Evolutionary conservation across 2,329 filamentous ascomycete species (phyloP).

Genomic region (Aspergillus sp.): DNA sequence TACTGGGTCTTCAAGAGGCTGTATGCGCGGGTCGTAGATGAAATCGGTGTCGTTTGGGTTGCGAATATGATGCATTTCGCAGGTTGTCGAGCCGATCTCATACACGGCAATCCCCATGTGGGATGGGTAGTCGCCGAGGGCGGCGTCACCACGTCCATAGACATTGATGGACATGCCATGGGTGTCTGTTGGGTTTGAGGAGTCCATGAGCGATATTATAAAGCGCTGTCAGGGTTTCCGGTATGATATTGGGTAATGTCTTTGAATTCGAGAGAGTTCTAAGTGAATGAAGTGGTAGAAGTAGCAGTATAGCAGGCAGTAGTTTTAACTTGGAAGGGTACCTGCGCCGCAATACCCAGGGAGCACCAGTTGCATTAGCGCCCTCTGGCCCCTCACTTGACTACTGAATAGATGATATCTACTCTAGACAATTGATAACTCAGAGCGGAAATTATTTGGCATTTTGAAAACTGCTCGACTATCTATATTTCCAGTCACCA

Average conservation of each 20-base stretch:
- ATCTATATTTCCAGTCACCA: too few species aligned
- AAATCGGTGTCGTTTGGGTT: slow-evolving; percentile 17
- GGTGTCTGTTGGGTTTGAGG: background rate
- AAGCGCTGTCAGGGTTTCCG: slow-evolving; percentile 1
- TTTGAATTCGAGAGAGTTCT: slow-evolving; percentile 4
- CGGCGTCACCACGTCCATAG: slow-evolving; percentile 22
- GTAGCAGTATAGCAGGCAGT: too few species aligned
- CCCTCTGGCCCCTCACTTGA: too few species aligned
- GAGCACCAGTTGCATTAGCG: too few species aligned
- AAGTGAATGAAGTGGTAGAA: too few species aligned
- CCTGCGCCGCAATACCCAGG: too few species aligned
- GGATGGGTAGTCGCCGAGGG: slow-evolving; percentile 20
- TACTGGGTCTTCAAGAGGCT: slow-evolving; percentile 20
- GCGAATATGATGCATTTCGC: slow-evolving; percentile 24
- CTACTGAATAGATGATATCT: too few species aligned
- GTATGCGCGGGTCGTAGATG: slow-evolving; percentile 20
- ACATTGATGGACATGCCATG: slow-evolving; percentile 16
- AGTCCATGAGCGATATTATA: slow-evolving; percentile 15
- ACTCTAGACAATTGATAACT: too few species aligned
- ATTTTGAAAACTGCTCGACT: too few species aligned
- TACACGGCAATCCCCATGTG: slow-evolving; percentile 22
- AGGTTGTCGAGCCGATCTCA: slow-evolving; percentile 16
- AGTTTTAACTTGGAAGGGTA: too few species aligned
- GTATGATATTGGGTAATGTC: background rate
- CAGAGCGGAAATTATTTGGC: too few species aligned